Conservation (phyloP, 2,329 filamentous ascomycete genomes). For the Coniochaeta ligniaria region DNA sequence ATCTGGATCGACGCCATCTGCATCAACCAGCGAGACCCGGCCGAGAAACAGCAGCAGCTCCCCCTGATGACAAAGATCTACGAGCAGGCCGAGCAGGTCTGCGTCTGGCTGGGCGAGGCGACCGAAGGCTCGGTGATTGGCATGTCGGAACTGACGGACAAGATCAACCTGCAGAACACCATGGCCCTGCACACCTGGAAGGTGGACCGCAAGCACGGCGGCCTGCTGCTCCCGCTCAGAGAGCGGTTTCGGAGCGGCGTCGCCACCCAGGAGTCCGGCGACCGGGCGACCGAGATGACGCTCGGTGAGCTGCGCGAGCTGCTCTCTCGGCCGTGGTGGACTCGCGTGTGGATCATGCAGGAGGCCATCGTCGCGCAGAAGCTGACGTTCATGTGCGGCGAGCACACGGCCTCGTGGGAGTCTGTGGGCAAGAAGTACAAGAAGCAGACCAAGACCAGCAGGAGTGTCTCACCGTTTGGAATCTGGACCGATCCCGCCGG, state of each 20-base stretch:
- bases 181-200: not conserved
- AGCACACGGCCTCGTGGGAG: too few species aligned
- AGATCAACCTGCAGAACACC: too few species aligned
- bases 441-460: too few species aligned
- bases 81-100: not conserved
- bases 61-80: not conserved
- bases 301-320: constrained; percentile 7
- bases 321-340: constrained; percentile 12
- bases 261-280: too few species aligned
- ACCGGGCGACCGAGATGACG: too few species aligned
- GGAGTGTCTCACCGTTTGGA: too few species aligned
- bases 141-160: not conserved
- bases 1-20: not conserved
- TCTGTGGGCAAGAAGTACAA: too few species aligned
- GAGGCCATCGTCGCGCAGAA: constrained; percentile 9
- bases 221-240: too few species aligned
- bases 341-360: constrained; percentile 11
- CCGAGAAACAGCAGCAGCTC: not conserved
- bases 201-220: not conserved
- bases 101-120: not conserved
- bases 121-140: not conserved
- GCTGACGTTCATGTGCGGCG: too few species aligned
- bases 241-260: too few species aligned
- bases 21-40: not conserved
- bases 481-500: too few species aligned